These are phyloP conservation scores for Parietichytrium sp. DNA, from an alignment of 108 stramenopile genomes.

Conservation along the genomic window DNA sequence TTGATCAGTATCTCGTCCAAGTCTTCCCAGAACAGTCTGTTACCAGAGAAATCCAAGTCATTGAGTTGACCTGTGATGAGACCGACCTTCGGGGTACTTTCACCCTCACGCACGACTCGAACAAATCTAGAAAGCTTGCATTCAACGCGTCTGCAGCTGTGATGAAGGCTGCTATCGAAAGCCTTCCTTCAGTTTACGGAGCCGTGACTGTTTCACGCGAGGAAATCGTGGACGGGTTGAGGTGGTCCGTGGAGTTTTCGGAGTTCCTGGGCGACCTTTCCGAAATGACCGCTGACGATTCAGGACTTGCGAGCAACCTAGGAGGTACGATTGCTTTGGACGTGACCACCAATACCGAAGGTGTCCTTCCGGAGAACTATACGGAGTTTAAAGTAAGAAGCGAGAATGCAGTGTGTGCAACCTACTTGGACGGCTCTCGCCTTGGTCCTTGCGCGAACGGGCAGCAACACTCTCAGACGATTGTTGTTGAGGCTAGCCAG, in stretches of 20 bases:
- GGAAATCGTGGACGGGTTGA: not conserved
- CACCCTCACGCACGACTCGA: not conserved
- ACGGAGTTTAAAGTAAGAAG: not conserved
- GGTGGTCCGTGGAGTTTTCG: conserved; percentile 35
- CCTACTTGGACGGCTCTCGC: not conserved
- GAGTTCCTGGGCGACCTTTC: not conserved
- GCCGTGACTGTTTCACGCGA: not conserved
- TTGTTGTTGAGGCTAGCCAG: conserved; percentile 44
- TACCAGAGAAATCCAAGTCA: not conserved
- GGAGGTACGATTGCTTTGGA: not conserved
- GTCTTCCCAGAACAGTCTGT: not conserved
- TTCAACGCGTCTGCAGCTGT: conserved; percentile 41
- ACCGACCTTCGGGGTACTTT: not conserved
- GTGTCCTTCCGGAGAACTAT: not conserved
- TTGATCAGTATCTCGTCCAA: conserved; percentile 8
- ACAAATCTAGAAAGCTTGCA: conserved; percentile 22
- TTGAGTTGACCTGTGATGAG: not conserved
- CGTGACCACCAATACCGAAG: not conserved
- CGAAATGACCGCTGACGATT: not conserved
- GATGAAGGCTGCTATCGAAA: conserved; percentile 24
- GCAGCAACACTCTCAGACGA: conserved; percentile 41
- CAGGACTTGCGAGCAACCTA: not conserved
- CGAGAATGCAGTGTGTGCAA: not conserved
- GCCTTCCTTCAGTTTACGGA: conserved; percentile 17
- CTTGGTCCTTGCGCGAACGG: conserved; percentile 38